A percentile compares a stretch with the other conserved stretches of the same genome.
These are phyloP conservation scores for Alternaria sp. DNA, from an alignment of 2,329 filamentous ascomycete species.

Conservation along the genomic window DNA sequence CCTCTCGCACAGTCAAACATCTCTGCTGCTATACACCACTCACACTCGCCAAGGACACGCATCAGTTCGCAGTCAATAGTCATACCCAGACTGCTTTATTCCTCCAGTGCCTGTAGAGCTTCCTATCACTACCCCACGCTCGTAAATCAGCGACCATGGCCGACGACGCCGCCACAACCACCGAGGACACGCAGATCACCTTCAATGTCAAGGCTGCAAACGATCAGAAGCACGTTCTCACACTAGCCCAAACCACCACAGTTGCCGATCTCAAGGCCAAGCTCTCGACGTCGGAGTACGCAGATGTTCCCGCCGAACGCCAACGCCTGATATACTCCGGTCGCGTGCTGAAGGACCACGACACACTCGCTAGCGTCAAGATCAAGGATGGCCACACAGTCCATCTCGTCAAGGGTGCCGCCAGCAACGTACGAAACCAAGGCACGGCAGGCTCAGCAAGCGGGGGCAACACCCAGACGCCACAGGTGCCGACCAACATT, in stretches of 20 bases:
- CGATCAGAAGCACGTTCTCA: constrained; percentile 83
- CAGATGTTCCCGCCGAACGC: constrained; percentile 83
- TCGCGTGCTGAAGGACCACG: constrained; percentile 92
- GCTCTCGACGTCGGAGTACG: constrained; percentile 79
- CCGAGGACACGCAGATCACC: constrained; percentile 78
- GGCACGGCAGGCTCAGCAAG: constrained; percentile 43
- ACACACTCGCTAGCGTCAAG: constrained; percentile 85
- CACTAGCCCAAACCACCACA: constrained; percentile 75
- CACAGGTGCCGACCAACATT: constrained; percentile 76
- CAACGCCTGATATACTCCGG: constrained; percentile 98
- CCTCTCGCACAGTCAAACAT: constrained; percentile 7
- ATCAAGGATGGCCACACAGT: constrained; percentile 96
- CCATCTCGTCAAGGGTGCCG: constrained; percentile 94
- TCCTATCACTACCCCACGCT: constrained; percentile 13
- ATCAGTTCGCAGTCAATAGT: constrained; percentile 5
- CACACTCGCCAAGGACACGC: background rate
- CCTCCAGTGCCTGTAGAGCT: background rate
- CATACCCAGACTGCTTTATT: background rate
- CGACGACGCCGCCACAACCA: constrained; percentile 61
- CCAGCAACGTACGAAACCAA: constrained; percentile 74
- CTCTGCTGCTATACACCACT: constrained; percentile 9
- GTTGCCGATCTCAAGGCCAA: constrained; percentile 89
- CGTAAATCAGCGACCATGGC: constrained; percentile 60
- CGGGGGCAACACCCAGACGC: constrained; percentile 56
- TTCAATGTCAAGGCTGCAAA: constrained; percentile 99